Evolutionary conservation across 805 yeast species (phyloP).

Genomic region (Metahyphopichia silvanorum): DNA sequence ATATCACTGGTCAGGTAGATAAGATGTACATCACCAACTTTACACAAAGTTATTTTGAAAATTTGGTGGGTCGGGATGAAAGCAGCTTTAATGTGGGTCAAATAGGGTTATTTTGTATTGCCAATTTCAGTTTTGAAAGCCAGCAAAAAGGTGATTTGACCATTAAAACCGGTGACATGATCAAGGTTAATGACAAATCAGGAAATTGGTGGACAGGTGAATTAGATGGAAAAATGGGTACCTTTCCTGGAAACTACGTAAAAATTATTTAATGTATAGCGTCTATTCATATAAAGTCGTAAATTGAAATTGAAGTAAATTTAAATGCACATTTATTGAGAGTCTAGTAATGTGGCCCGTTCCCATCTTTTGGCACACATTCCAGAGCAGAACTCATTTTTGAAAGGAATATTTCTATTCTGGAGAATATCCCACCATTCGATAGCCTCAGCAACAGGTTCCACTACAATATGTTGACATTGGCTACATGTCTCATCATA

Average conservation of each 20-base stretch:
- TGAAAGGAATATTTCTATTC: conserved; percentile 49
- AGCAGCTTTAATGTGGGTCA: too few species aligned
- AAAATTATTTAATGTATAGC: too few species aligned
- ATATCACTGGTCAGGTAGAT: conserved; percentile 12
- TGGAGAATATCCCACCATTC: conserved; percentile 69
- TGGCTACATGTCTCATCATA: conserved; percentile 52
- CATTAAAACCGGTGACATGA: conserved; percentile 41
- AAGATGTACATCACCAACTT: conserved; percentile 19
- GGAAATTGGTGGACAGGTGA: conserved; percentile 40
- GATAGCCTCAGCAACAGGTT: conserved; percentile 54
- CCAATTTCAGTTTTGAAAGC: conserved; percentile 37
- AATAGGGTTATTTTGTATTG: conserved; percentile 37
- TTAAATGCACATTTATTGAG: conserved; percentile 1
- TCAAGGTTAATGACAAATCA: conserved; percentile 29
- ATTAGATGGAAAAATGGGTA: conserved; percentile 18
- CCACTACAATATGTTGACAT: conserved; percentile 47
- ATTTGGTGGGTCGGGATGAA: conserved; percentile 7
- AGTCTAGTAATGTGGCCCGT: conserved; percentile 2
- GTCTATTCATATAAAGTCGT: conserved; percentile 1
- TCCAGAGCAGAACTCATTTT: conserved; percentile 54
- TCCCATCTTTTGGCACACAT: conserved; percentile 36
- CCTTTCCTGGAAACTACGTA: conserved; percentile 31
- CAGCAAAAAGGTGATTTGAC: conserved; percentile 40
- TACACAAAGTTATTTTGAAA: conserved; percentile 15
- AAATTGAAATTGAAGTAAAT: neutral